These are phyloP conservation scores for Fusarium pseudograminearum DNA, from an alignment of 2,329 filamentous ascomycete species.

Conservation along the genomic window DNA sequence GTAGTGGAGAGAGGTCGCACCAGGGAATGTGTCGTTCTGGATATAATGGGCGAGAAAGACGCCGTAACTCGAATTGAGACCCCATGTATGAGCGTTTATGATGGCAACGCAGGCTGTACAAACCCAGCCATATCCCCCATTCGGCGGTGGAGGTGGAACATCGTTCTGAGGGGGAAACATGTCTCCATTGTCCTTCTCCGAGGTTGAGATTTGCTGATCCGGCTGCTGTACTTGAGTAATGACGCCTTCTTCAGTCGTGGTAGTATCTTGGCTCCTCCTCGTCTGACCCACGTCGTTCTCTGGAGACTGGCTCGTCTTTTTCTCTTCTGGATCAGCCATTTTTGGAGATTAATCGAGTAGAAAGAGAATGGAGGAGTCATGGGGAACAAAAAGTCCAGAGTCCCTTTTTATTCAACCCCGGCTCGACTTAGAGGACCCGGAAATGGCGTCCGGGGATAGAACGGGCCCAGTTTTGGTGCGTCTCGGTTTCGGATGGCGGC, in stretches of 20 bases:
- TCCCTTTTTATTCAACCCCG: conserved; percentile 34
- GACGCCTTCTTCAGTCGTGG: conserved; percentile 39
- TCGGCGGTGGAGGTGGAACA: conserved; percentile 57
- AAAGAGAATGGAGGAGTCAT: conserved; percentile 19
- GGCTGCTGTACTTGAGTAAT: conserved; percentile 31
- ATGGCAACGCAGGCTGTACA: conserved; percentile 56
- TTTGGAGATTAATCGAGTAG: conserved; percentile 9
- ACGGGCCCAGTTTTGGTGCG: conserved; percentile 25
- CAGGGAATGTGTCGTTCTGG: conserved; percentile 69
- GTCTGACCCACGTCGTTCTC: conserved; percentile 21
- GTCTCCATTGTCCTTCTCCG: conserved; percentile 26
- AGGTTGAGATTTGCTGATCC: conserved; percentile 8
- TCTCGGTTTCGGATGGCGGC: conserved; percentile 38
- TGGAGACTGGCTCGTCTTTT: conserved; percentile 21
- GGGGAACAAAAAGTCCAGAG: conserved; percentile 4
- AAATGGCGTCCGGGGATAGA: conserved; percentile 42
- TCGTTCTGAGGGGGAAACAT: conserved; percentile 27
- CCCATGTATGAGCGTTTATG: conserved; percentile 80
- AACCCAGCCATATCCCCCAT: conserved; percentile 70
- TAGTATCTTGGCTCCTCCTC: conserved; percentile 35
- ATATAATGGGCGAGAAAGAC: conserved; percentile 70
- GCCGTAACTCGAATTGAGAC: conserved; percentile 67
- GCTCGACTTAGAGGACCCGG: conserved; percentile 29
- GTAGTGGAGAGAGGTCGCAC: conserved; percentile 73
- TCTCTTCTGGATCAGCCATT: conserved; percentile 38